phyloP scores from a whole-genome alignment of 805 yeast species.

The Candida hispaniensis region DNA sequence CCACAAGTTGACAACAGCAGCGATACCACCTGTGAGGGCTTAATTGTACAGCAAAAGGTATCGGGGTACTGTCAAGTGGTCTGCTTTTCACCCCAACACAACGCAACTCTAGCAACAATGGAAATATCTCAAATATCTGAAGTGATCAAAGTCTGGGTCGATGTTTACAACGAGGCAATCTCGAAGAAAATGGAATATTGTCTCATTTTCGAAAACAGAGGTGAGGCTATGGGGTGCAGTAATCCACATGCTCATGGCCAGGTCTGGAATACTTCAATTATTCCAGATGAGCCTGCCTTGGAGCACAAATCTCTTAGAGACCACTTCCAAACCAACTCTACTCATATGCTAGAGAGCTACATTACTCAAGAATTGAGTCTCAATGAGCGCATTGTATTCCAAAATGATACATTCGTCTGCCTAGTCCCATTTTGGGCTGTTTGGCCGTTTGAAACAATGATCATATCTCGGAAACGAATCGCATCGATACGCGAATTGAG shows the following conservation, averaged over 20 bases:
- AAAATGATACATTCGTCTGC: constrained; percentile 53
- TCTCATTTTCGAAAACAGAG: constrained; percentile 70
- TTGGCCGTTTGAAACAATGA: constrained; percentile 70
- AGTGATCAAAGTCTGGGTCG: constrained; percentile 55
- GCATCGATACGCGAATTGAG: constrained; percentile 40
- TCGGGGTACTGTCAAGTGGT: constrained; percentile 61
- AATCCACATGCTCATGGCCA: constrained; percentile 79
- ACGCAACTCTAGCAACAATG: constrained; percentile 58
- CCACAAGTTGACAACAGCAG: constrained; percentile 18
- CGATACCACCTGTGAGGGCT: constrained; percentile 26
- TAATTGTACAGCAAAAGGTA: constrained; percentile 48
- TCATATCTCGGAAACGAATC: constrained; percentile 47
- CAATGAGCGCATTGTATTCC: constrained; percentile 40
- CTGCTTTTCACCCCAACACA: constrained; percentile 62
- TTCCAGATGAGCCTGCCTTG: constrained; percentile 56
- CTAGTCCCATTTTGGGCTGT: constrained; percentile 76
- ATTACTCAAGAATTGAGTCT: constrained; percentile 40
- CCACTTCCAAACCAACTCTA: constrained; percentile 34
- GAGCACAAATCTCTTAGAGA: constrained; percentile 44
- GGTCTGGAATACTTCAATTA: constrained; percentile 58
- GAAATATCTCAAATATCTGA: constrained; percentile 31
- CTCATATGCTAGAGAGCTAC: constrained; percentile 53
- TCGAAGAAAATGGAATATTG: constrained; percentile 40
- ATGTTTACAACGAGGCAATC: constrained; percentile 38
- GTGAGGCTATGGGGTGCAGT: constrained; percentile 72